Conservation (phyloP, 176 grass and related monocot species). For the Thinopyrum elongatum region DNA sequence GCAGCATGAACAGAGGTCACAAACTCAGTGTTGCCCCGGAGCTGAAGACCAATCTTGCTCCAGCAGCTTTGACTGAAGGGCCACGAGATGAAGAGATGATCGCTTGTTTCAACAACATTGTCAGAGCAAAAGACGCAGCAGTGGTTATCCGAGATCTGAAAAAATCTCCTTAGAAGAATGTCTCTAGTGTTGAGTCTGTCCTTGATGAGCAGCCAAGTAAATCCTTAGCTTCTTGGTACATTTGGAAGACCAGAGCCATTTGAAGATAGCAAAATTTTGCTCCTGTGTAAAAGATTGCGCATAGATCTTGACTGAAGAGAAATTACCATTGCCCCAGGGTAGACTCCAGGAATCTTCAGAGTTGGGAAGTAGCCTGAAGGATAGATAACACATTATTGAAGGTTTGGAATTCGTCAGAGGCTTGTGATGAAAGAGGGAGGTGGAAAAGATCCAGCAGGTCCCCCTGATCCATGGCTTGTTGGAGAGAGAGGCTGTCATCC, state of each 20-base stretch:
- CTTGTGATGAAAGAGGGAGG: too few relatives aligned
- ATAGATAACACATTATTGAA: too few relatives aligned
- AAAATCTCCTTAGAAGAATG: background rate
- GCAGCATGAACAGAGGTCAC: too few relatives aligned
- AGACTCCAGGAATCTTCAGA: background rate
- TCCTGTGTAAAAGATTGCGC: background rate
- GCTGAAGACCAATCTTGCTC: background rate
- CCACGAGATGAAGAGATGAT: background rate
- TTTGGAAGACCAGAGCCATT: background rate
- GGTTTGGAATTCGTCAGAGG: too few relatives aligned
- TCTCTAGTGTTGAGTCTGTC: too few relatives aligned
- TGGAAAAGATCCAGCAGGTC: too few relatives aligned
- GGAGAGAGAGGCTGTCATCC: too few relatives aligned
- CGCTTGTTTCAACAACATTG: background rate
- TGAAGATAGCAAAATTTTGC: background rate
- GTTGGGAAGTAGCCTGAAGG: too few relatives aligned
- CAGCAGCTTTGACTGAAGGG: background rate
- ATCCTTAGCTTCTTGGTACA: background rate
- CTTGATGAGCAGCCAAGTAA: background rate
- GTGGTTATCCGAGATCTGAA: background rate
- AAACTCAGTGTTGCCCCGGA: background rate
- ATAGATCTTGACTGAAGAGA: background rate
- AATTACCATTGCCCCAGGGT: background rate
- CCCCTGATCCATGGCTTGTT: too few relatives aligned
- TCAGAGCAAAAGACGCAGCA: background rate